A percentile compares a stretch with the other conserved stretches of the same genome.
phyloP scores from a whole-genome alignment of 139 green algal species.

The Penium margaritaceum region DNA sequence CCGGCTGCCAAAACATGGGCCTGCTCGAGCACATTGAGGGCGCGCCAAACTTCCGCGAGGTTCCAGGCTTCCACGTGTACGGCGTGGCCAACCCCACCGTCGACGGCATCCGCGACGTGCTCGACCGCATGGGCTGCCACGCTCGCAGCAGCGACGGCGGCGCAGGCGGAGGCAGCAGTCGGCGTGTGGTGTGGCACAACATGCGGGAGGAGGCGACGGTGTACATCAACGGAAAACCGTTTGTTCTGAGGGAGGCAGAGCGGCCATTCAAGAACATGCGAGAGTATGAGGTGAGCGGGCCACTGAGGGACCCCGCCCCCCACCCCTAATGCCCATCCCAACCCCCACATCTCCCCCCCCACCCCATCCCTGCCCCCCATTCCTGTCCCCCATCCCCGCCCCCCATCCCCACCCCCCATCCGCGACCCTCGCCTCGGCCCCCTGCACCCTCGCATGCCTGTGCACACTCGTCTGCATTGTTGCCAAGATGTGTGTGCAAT shows the following conservation, averaged over 20 bases:
- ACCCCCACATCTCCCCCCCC: no score
- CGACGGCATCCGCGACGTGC: conserved; percentile 69
- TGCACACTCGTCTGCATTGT: no score
- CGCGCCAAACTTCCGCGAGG: conserved; percentile 72
- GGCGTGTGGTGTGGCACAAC: conserved; percentile 71
- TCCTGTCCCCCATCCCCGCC: no score
- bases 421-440: no score
- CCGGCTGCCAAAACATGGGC: conserved; percentile 53
- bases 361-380: no score
- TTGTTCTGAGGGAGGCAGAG: conserved; percentile 81
- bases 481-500: no score
- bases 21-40: conserved; percentile 51
- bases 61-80: conserved; percentile 61
- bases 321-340: no score
- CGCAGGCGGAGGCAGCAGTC: conserved; percentile 44
- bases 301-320: background rate
- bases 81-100: conserved; percentile 78
- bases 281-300: conserved; percentile 68
- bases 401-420: no score
- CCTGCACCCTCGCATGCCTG: no score
- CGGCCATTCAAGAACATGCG: conserved; percentile 85
- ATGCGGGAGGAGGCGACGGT: conserved; percentile 89
- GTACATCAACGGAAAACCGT: conserved; percentile 86
- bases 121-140: conserved; percentile 34
- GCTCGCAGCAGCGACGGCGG: background rate